phyloP scores from a whole-genome alignment of 2,329 filamentous ascomycete genomes.

The Chaetomiaceae sp. region DNA sequence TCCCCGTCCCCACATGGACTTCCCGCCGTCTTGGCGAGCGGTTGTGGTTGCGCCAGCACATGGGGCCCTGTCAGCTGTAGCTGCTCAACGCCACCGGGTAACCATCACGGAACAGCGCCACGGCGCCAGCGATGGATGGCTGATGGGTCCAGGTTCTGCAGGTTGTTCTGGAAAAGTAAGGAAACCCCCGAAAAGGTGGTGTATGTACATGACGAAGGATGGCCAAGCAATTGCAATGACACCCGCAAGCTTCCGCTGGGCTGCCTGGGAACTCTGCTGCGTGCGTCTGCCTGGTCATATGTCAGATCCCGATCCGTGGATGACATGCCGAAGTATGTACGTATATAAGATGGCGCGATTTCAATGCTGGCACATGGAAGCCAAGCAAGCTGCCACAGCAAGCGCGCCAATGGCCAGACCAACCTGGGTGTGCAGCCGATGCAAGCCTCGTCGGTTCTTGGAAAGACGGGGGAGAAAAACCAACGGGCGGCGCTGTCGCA shows the following conservation, averaged over 20 bases:
- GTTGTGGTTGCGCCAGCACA: neutral
- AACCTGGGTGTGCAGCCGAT: neutral
- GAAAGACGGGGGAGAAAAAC: neutral
- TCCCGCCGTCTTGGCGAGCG: slow-evolving; percentile 3
- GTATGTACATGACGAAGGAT: too few species aligned
- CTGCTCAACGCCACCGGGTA: neutral
- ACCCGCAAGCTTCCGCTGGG: too few species aligned
- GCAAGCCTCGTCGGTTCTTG: too few species aligned
- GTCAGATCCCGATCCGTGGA: neutral
- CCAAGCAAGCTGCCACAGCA: neutral
- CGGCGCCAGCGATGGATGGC: neutral
- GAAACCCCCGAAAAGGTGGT: neutral
- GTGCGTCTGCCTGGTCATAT: too few species aligned
- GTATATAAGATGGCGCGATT: neutral
- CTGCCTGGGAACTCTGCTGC: neutral
- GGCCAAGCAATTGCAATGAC: too few species aligned
- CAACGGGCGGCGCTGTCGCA: neutral
- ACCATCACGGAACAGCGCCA: neutral
- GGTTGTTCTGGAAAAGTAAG: neutral
- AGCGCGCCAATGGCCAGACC: neutral
- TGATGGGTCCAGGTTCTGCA: neutral
- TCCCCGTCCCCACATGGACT: slow-evolving; percentile 3
- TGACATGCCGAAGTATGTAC: neutral
- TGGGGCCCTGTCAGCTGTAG: slow-evolving; percentile 3
- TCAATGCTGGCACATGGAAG: neutral